A percentile compares a stretch with the other conserved stretches of the same genome.
Evolutionary conservation across 805 yeast genomes (phyloP).

Genomic region (Jamesozyma jinghongensis): DNA sequence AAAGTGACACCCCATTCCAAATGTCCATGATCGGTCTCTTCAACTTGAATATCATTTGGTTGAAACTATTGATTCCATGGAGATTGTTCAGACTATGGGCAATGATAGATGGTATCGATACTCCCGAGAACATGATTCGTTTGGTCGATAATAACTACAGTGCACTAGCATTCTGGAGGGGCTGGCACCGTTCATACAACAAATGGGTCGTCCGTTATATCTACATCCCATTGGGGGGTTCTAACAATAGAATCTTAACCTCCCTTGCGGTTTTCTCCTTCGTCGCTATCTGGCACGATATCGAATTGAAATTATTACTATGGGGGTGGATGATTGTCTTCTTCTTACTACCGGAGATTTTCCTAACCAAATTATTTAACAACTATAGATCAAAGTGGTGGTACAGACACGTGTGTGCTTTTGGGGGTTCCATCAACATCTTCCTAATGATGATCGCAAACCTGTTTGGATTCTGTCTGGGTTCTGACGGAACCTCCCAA

Average conservation of each 20-base stretch:
- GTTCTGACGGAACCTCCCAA: conserved; percentile 69
- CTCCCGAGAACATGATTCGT: conserved; percentile 96
- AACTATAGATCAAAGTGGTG: conserved; percentile 43
- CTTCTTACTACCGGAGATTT: conserved; percentile 78
- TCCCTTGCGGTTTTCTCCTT: conserved; percentile 83
- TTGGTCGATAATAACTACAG: conserved; percentile 93
- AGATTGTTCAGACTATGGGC: conserved; percentile 90
- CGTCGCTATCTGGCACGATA: conserved; percentile 98
- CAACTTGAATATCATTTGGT: conserved; percentile 86
- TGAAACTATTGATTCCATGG: conserved; percentile 92
- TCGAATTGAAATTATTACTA: conserved; percentile 69
- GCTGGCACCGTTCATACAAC: conserved; percentile 95
- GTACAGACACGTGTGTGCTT: conserved; percentile 75
- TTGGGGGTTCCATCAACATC: conserved; percentile 81
- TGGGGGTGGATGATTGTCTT: conserved; percentile 97
- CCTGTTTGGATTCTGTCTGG: conserved; percentile 88
- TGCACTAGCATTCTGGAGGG: conserved; percentile 94
- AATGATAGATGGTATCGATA: conserved; percentile 82
- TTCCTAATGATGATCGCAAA: conserved; percentile 99
- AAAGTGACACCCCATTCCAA: conserved; percentile 81
- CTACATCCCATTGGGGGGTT: conserved; percentile 87
- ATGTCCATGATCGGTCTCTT: conserved; percentile 90
- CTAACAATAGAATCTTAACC: conserved; percentile 59
- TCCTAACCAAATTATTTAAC: conserved; percentile 40
- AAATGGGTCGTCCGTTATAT: conserved; percentile 84